A percentile compares a stretch with the other conserved stretches of the same genome.
Evolutionary conservation across 139 green algal genomes (phyloP).

Genomic region (Chlamydomonas sp.): DNA sequence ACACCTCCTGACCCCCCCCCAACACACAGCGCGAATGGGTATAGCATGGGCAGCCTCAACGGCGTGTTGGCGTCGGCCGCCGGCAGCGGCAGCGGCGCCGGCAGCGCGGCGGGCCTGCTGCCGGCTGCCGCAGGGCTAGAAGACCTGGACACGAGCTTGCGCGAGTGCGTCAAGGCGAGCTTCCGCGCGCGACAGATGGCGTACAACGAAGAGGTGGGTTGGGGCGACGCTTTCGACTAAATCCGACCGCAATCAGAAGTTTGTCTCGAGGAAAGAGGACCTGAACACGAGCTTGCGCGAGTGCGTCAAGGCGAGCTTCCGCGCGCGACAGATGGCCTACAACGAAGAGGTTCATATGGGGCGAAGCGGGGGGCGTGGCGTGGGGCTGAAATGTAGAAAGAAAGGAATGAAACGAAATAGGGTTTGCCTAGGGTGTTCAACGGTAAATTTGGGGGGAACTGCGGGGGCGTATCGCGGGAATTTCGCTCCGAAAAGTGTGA

Average conservation of each 20-base stretch:
- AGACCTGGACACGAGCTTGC: conserved; percentile 53
- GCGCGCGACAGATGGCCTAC: conserved; percentile 67
- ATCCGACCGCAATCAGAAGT: too few relatives aligned
- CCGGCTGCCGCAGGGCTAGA: conserved; percentile 31
- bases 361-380: too few relatives aligned
- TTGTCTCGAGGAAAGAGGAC: conserved; percentile 43
- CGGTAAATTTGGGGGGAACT: too few relatives aligned
- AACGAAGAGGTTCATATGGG: conserved; percentile 59
- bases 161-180: conserved; percentile 46
- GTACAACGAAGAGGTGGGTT: conserved; percentile 66
- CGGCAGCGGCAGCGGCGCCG: conserved; percentile 3
- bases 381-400: too few relatives aligned
- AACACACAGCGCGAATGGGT: too few relatives aligned
- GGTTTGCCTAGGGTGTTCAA: too few relatives aligned
- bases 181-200: conserved; percentile 70
- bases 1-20: too few relatives aligned
- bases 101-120: conserved; percentile 15
- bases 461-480: conserved; percentile 20
- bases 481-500: too few relatives aligned
- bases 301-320: conserved; percentile 58
- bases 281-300: conserved; percentile 52
- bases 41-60: too few relatives aligned
- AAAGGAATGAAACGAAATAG: too few relatives aligned
- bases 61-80: too few relatives aligned
- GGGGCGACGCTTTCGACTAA: too few relatives aligned